phyloP scores from a whole-genome alignment of 1,284 basidiomycete genomes.

The Trametes sp. region DNA sequence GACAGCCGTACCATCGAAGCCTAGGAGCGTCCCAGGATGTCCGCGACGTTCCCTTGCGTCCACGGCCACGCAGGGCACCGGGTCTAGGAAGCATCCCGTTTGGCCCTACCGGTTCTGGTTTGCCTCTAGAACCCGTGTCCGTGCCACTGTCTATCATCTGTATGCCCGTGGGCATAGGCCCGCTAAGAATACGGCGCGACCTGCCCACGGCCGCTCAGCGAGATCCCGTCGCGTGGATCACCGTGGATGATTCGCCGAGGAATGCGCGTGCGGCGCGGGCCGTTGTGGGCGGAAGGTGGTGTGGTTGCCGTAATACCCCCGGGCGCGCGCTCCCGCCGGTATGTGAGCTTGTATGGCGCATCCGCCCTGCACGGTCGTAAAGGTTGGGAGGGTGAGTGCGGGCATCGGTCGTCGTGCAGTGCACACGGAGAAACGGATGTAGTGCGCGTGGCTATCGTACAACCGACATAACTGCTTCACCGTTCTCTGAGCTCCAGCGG shows the following conservation, averaged over 20 bases:
- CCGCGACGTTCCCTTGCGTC: neutral
- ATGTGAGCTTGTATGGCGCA: constrained; percentile 15
- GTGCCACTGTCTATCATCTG: constrained; percentile 4
- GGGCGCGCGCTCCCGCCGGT: constrained; percentile 26
- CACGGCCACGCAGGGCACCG: neutral
- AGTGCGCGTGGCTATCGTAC: constrained; percentile 14
- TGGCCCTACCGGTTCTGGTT: neutral
- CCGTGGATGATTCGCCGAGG: constrained; percentile 28
- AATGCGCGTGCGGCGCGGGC: constrained; percentile 21
- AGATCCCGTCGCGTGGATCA: constrained; percentile 15
- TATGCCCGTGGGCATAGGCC: constrained; percentile 10
- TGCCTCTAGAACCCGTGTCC: neutral
- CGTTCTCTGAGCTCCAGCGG: neutral
- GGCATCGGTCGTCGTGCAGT: neutral
- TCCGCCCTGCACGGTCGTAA: neutral
- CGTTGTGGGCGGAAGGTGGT: neutral
- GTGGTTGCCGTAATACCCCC: constrained; percentile 32
- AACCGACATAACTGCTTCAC: constrained; percentile 8
- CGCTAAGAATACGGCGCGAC: constrained; percentile 5
- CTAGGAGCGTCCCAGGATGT: neutral
- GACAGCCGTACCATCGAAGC: neutral
- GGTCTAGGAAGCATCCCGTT: constrained; percentile 1
- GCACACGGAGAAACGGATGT: constrained; percentile 15
- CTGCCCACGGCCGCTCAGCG: constrained; percentile 7
- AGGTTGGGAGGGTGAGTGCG: neutral